Evolutionary conservation across 495 filamentous ascomycete genomes (phyloP).

Genomic region (Rhypophila decipiens): DNA sequence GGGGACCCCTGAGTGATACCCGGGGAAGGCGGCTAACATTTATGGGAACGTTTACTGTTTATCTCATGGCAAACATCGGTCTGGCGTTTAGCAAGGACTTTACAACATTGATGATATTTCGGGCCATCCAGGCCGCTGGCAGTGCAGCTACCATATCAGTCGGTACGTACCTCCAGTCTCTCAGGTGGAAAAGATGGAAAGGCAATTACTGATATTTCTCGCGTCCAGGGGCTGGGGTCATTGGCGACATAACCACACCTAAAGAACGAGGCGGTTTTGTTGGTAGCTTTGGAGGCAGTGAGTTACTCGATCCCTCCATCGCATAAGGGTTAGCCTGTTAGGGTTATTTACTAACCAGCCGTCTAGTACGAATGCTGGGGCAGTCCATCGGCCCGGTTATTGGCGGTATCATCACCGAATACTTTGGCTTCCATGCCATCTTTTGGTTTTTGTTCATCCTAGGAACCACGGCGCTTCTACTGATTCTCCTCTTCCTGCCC

Average conservation of each 20-base stretch:
- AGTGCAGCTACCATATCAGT: conserved; percentile 42
- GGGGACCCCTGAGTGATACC: conserved; percentile 21
- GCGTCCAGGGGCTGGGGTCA: conserved; percentile 39
- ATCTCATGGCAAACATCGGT: conserved; percentile 46
- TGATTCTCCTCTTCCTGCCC: conserved; percentile 44
- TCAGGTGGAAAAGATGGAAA: too few relatives aligned
- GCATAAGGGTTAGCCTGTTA: not conserved
- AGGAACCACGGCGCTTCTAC: conserved; percentile 31
- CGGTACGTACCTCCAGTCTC: conserved; percentile 12
- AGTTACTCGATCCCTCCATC: not conserved
- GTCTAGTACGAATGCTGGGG: conserved; percentile 34
- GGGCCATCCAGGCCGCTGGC: conserved; percentile 47
- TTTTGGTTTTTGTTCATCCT: conserved; percentile 63
- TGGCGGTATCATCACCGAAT: conserved; percentile 56
- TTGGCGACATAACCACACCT: conserved; percentile 45
- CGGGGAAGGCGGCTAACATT: conserved; percentile 31
- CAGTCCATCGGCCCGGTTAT: conserved; percentile 55
- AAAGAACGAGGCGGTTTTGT: conserved; percentile 48
- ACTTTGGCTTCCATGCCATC: conserved; percentile 57
- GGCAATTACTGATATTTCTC: not conserved
- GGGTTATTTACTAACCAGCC: not conserved
- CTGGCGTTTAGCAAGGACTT: conserved; percentile 44
- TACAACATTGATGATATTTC: conserved; percentile 41
- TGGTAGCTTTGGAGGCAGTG: conserved; percentile 40
- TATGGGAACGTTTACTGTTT: conserved; percentile 45